phyloP scores from a whole-genome alignment of 2,329 filamentous ascomycete species.

The Aspergillus sp. region DNA sequence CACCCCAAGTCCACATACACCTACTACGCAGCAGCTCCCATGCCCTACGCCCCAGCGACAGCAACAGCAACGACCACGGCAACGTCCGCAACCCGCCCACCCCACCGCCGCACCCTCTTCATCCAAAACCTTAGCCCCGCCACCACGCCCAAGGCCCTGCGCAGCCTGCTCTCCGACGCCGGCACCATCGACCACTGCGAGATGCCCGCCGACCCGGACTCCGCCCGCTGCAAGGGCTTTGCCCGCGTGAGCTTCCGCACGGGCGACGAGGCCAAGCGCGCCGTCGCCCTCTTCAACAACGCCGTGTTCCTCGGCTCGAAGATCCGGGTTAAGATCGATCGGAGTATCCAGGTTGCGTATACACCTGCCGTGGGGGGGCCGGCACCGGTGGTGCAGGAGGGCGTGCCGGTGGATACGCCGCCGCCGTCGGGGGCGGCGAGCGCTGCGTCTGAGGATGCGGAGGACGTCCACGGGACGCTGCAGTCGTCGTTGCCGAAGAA shows the following conservation, averaged over 20 bases:
- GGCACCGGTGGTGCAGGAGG: not conserved
- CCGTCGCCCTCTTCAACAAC: conserved; percentile 32
- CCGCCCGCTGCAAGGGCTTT: conserved; percentile 20
- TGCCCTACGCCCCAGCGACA: not conserved
- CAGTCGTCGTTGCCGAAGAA: not conserved
- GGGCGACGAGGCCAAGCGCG: conserved; percentile 35
- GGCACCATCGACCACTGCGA: conserved; percentile 33
- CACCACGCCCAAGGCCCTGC: conserved; percentile 28
- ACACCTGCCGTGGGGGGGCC: not conserved
- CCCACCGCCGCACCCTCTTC: conserved; percentile 20
- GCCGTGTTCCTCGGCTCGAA: conserved; percentile 29
- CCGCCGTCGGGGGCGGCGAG: not conserved
- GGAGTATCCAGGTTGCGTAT: conserved; percentile 12
- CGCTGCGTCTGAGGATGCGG: not conserved
- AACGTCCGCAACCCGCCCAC: conserved; percentile 9
- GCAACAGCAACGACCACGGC: conserved; percentile 6
- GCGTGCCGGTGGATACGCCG: not conserved
- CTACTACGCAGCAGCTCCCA: not conserved
- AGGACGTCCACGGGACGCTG: not conserved
- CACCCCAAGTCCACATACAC: not conserved
- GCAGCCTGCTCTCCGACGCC: conserved; percentile 25
- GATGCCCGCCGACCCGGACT: conserved; percentile 23
- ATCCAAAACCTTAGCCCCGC: conserved; percentile 28
- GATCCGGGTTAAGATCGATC: conserved; percentile 34
- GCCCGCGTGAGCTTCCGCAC: conserved; percentile 31